Conservation (phyloP, 2,329 filamentous ascomycete genomes). For the Alternaria ethzedia region DNA sequence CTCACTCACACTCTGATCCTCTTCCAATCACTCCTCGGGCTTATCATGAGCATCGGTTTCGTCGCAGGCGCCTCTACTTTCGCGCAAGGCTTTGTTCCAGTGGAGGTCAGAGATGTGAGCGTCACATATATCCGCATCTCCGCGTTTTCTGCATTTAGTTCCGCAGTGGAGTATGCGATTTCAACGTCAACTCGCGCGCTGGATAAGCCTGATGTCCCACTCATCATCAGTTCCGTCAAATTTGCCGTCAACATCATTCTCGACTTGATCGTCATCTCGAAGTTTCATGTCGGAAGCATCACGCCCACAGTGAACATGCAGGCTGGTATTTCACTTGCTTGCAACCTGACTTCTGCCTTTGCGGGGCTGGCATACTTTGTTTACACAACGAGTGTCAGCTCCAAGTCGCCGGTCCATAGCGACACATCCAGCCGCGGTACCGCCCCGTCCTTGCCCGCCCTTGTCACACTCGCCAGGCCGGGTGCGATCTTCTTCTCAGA, state of each 20-base stretch:
- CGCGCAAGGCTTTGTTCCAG: slow-evolving; percentile 68
- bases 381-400: slow-evolving; percentile 47
- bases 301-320: slow-evolving; percentile 68
- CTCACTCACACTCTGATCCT: slow-evolving; percentile 66
- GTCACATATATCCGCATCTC: slow-evolving; percentile 70
- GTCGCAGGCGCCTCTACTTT: slow-evolving; percentile 61
- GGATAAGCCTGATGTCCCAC: slow-evolving; percentile 72
- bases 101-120: slow-evolving; percentile 61
- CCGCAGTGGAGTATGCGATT: slow-evolving; percentile 68
- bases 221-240: slow-evolving; percentile 69
- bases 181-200: slow-evolving; percentile 67
- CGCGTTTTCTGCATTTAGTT: slow-evolving; percentile 67
- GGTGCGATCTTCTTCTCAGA: slow-evolving; percentile 67
- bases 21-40: slow-evolving; percentile 62
- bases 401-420: slow-evolving; percentile 12
- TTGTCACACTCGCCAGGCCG: slow-evolving; percentile 62
- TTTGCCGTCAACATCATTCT: slow-evolving; percentile 71
- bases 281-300: slow-evolving; percentile 63
- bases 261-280: slow-evolving; percentile 70
- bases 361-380: slow-evolving; percentile 67
- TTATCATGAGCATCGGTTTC: slow-evolving; percentile 67
- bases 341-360: slow-evolving; percentile 45
- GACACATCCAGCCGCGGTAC: slow-evolving; percentile 7
- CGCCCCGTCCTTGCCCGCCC: slow-evolving; percentile 46
- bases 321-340: slow-evolving; percentile 67